A percentile compares a stretch with the other conserved stretches of the same genome.
Evolutionary conservation across 202 grass and related monocot genomes (phyloP).

Genomic region (Saccharum hybrid): DNA sequence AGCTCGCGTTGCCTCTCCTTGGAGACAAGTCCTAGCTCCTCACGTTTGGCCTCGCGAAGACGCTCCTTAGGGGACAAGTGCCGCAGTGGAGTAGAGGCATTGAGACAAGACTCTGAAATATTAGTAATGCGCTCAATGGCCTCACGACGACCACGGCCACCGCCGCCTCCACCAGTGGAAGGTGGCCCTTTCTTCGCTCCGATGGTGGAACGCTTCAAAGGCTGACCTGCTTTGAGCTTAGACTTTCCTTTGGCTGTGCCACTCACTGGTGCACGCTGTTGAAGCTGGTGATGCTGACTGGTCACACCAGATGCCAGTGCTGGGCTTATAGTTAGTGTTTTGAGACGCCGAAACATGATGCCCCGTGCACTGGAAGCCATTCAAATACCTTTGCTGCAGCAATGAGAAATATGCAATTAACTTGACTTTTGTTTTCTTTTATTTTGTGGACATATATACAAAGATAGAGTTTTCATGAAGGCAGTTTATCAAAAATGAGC

Average conservation of each 20-base stretch:
- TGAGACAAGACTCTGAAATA: conserved; percentile 74
- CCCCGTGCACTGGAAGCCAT: conserved; percentile 42
- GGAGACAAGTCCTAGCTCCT: conserved; percentile 81
- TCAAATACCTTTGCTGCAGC: conserved; percentile 8
- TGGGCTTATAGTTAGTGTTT: conserved; percentile 36
- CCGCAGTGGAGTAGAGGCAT: conserved; percentile 63
- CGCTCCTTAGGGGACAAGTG: conserved; percentile 63
- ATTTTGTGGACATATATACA: neutral
- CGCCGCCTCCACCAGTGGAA: conserved; percentile 11
- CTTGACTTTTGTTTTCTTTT: neutral
- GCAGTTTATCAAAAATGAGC: neutral
- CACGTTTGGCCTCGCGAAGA: conserved; percentile 67
- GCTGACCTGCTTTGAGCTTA: conserved; percentile 71
- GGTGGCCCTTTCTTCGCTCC: conserved; percentile 51
- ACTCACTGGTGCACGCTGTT: conserved; percentile 58
- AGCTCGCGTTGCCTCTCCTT: conserved; percentile 82
- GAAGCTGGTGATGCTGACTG: conserved; percentile 55
- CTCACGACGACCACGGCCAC: conserved; percentile 55
- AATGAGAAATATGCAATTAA: neutral
- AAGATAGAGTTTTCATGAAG: neutral
- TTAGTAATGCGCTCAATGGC: conserved; percentile 60
- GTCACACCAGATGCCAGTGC: conserved; percentile 31
- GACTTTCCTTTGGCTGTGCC: conserved; percentile 87
- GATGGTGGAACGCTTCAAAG: conserved; percentile 60
- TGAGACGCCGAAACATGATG: conserved; percentile 44